Base-by-base conservation (phyloP, 306 rosid genomes). In the Hylodesmum podocarpum region DNA sequence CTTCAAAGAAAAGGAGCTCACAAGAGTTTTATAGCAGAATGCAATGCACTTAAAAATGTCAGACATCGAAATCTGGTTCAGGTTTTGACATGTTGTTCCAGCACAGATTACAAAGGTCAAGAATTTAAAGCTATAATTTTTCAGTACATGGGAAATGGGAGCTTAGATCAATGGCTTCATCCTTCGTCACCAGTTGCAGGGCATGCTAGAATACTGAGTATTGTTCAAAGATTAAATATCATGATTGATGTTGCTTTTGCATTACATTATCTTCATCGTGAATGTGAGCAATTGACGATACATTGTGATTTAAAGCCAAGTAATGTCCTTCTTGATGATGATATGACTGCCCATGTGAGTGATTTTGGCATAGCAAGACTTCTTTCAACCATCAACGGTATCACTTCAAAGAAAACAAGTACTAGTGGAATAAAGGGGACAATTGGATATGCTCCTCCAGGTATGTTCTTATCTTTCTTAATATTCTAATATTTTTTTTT, bases 181-280 rank as follows among this genome's bases (percentile, higher is more conserved):
- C 37, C 73, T 0, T 0, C 0, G 1, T n/a, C 3, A 11, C 18
- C 1, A 2, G 19, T 0, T 59, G 61, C 4, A 4, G 18, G 43
- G 16, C 58, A 16, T 0, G 3, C 19, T 1, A 54, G 14, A 15
- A 4, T 3, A 6, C 16, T 79, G 25, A 19, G 46, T 2, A 71
- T 83, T 27, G 41, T 25, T 15, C 59, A 83, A 75, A 63, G 81
- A 31, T 39, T 79, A 6, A 79, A 79, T 54, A 75, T 83, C 34
- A 66, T 65, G 5, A 27, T 28, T 4, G 83, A 64, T 64, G 39
- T 79, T 37, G 68, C 78, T 3, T 49, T 50, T 18, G 83, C 78
- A 39, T 29, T 29, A 29, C 33, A 29, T 29, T 29, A 29, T 29
- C 33, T 29, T 29, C 33, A 29, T 29, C 33, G 4, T 29, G 33